Base-by-base conservation (phyloP, 192 early-diverging fungal genomes). In the Coemansia guatemalensis region DNA sequence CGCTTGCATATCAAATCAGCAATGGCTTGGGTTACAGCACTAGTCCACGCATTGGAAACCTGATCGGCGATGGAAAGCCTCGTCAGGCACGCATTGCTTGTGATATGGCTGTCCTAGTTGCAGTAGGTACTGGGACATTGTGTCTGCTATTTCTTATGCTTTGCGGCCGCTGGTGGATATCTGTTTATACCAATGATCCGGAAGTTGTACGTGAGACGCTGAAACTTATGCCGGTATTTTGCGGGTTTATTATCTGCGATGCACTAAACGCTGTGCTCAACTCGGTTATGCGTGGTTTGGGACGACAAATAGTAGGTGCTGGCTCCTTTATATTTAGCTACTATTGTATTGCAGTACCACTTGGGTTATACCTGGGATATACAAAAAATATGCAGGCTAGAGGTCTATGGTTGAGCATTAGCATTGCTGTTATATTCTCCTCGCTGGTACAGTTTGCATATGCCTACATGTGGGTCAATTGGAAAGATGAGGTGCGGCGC, bases 21-120 rank as follows among this genome's bases (percentile, higher is more conserved):
- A 82, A 92, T 44, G 91, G 90, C 1, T 72, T 94, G 14, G 74
- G 86, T 9, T 85, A 93, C 25, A 90, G 87, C 2, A 84, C 85
- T 0, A 84, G 88, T 8, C 91, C 88, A 27, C 82, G 93, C 11
- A 87, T 95, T 32, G 93, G 89, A 27, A 86, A 88, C 58, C 64
- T 89, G 25, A 70, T 89, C 12, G 88, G 90, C 2, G 84, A 82
- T 41, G 81, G 63, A 24, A 81, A 82, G 25, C 59, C 81, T 17
- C 49, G 62, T 1, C 75, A 81, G n/a, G 88, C 89, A 5, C 77
- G 78, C 75, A 90, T 58, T 93, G 65, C 86, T 0, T 53, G 76
- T 21, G 55, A 71, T 6, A 69, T 80, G 32, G 80, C 85, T 5
- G 63, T 90, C 23, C 24, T 80, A 2, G 69, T 86, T 33, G 68